Base-by-base conservation (phyloP, 441 rosid genomes). In the Aquilaria agallochum region DNA sequence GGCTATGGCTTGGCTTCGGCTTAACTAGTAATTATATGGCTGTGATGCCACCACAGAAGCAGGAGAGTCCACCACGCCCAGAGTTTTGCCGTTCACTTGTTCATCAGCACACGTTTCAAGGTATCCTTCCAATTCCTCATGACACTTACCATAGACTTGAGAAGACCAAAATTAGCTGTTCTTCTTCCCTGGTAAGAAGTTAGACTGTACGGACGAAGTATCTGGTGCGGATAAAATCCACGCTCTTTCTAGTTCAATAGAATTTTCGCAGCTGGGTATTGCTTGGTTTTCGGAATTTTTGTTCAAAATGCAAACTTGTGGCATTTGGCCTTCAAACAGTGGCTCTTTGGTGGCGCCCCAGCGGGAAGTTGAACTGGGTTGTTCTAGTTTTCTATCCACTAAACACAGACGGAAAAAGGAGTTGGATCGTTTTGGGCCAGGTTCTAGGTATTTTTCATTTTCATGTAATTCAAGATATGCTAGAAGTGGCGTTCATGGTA, bases 251-350 rank as follows among this genome's bases (percentile, higher is more conserved):
- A 34, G 59, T 67, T 65, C 49, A 48, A n/a, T 58, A 62, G 64
- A 64, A 52, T 59, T 71, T 70, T 63, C 33, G 48, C 11, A 63
- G 67, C 61, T 70, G 70, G 60, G 63, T 55, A 33, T 53, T 64
- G 40, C 31, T 53, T 15, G 46, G 55, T 67, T 33, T 57, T 55
- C 54, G 34, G 27, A 31, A 68, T 50, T 52, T 47, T 5, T 15
- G 5, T 45, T 8, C 8, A 78, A 84, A 63, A 89, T 86, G 96
- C 91, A 86, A 81, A 71, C 83, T 87, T 81, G 87, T 60, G 73
- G 82, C 53, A 70, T 79, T 46, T 79, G 78, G 80, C 79, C 87
- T 30, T 56, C 57, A n/a, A 70, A 69, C 50, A 71, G 73, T 55
- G 86, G 86, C 73, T 68, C 75, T 57, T 80, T 72, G 46, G 70